Percentiles rank a stretch among this genome's conserved stretches.
Evolutionary conservation across 352 stramenopile species (phyloP).

Genomic region (Phytophthora pini): DNA sequence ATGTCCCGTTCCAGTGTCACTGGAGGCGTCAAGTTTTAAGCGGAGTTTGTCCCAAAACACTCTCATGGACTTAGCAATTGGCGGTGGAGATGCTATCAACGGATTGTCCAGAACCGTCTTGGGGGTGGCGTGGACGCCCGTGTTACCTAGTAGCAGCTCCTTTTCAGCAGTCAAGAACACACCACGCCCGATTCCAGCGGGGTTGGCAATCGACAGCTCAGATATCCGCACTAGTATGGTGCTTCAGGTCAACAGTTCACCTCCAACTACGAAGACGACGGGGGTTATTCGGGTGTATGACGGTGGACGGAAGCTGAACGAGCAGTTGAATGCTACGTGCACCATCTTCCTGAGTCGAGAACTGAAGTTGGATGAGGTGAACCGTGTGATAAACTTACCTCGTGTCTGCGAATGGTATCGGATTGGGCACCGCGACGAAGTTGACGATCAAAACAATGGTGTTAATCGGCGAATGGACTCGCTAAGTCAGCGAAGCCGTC

Average conservation of each 20-base stretch:
- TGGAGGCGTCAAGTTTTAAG: constrained; percentile 32
- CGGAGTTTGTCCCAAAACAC: constrained; percentile 30
- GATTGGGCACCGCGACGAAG: constrained; percentile 27
- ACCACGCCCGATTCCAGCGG: constrained; percentile 37
- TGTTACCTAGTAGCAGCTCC: constrained; percentile 45
- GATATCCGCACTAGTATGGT: constrained; percentile 89
- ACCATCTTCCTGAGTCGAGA: constrained; percentile 49
- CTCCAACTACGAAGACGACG: constrained; percentile 18
- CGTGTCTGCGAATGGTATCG: constrained; percentile 71
- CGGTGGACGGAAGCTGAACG: constrained; percentile 47
- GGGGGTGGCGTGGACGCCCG: constrained; percentile 32
- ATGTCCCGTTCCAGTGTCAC: constrained; percentile 43
- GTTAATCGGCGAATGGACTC: constrained; percentile 24
- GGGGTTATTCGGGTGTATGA: constrained; percentile 78
- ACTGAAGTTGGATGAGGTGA: constrained; percentile 43
- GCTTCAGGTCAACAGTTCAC: constrained; percentile 75
- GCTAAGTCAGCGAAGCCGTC: constrained; percentile 12
- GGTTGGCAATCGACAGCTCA: constrained; percentile 39
- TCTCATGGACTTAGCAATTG: constrained; percentile 42
- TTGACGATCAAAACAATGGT: constrained; percentile 22
- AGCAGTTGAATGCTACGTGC: constrained; percentile 78
- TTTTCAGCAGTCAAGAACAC: constrained; percentile 35
- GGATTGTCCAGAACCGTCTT: constrained; percentile 27
- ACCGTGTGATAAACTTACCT: constrained; percentile 60
- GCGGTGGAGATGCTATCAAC: constrained; percentile 30